Percentiles rank a stretch among this genome's conserved stretches.
Conservation (phyloP, 78 protist genomes). For the Creolimax fragrantissima region DNA sequence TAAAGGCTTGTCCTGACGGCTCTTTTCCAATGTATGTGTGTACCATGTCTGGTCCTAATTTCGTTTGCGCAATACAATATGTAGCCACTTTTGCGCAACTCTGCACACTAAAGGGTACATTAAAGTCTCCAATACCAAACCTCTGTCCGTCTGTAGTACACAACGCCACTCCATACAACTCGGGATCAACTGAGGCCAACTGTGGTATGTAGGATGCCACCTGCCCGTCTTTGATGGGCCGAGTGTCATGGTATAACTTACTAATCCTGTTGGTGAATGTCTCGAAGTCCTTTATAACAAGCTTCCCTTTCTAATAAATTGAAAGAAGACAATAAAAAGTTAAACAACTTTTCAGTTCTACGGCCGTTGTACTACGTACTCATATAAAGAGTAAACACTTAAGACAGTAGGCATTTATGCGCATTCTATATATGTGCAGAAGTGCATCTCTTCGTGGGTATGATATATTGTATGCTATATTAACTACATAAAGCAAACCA, state of each 20-base stretch:
- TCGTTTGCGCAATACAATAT: background rate
- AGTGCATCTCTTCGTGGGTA: too few species aligned
- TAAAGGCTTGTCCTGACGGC: background rate
- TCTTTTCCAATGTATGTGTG: background rate
- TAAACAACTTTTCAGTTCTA: background rate
- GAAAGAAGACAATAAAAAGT: background rate
- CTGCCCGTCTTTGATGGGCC: background rate
- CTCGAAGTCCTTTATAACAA: background rate
- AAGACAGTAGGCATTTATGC: background rate
- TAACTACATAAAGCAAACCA: background rate
- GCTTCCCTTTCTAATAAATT: background rate
- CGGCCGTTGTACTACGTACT: background rate
- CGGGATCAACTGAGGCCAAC: background rate
- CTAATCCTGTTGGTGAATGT: background rate
- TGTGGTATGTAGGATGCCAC: background rate
- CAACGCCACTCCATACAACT: conserved; percentile 23
- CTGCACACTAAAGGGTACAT: background rate
- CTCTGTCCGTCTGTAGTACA: conserved; percentile 59
- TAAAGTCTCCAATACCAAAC: conserved; percentile 35
- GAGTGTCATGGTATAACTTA: background rate
- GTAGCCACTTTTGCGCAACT: background rate
- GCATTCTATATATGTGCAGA: background rate
- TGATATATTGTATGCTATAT: background rate
- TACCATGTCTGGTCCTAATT: background rate
- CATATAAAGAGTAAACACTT: background rate